These are phyloP conservation scores for Furcasterigmium furcatum DNA, from an alignment of 2,329 filamentous ascomycete genomes.

Conservation along the genomic window DNA sequence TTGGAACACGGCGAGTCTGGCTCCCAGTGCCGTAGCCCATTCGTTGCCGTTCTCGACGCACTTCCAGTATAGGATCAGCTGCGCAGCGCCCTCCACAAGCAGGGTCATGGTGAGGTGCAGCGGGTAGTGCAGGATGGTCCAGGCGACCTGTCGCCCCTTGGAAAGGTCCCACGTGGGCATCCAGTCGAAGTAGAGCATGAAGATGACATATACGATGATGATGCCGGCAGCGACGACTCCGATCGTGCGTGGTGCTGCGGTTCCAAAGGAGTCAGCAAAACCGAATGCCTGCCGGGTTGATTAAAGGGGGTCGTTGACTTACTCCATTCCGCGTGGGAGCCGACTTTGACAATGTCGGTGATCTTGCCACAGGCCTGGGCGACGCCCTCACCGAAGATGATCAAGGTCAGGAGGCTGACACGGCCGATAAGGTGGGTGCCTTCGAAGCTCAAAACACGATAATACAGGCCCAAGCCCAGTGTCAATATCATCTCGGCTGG, in stretches of 20 bases:
- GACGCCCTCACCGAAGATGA: slow-evolving; percentile 65
- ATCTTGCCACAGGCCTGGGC: slow-evolving; percentile 34
- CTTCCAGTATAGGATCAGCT: slow-evolving; percentile 47
- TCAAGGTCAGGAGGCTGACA: slow-evolving; percentile 61
- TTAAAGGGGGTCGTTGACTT: slow-evolving; percentile 12
- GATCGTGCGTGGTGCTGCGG: no score
- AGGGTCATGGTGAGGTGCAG: slow-evolving; percentile 62
- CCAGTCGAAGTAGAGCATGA: slow-evolving; percentile 55
- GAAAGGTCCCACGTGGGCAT: slow-evolving; percentile 60
- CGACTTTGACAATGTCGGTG: not conserved
- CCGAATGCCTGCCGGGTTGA: not conserved
- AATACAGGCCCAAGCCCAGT: slow-evolving; percentile 50
- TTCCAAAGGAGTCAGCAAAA: no score
- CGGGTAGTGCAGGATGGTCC: slow-evolving; percentile 57
- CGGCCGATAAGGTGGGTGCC: slow-evolving; percentile 61
- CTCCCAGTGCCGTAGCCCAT: no score
- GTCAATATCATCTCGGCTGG: slow-evolving; percentile 48
- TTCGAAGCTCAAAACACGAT: slow-evolving; percentile 56
- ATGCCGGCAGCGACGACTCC: slow-evolving; percentile 34
- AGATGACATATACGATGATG: slow-evolving; percentile 41
- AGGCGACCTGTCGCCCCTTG: slow-evolving; percentile 55
- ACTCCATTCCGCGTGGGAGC: slow-evolving; percentile 33
- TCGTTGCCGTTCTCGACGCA: slow-evolving; percentile 10
- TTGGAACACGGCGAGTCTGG: no score
- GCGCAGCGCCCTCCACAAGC: slow-evolving; percentile 60